Percentiles rank a stretch among this genome's conserved stretches.
Evolutionary conservation across 176 grass and related monocot genomes (phyloP).

Genomic region (Leersia perrieri): DNA sequence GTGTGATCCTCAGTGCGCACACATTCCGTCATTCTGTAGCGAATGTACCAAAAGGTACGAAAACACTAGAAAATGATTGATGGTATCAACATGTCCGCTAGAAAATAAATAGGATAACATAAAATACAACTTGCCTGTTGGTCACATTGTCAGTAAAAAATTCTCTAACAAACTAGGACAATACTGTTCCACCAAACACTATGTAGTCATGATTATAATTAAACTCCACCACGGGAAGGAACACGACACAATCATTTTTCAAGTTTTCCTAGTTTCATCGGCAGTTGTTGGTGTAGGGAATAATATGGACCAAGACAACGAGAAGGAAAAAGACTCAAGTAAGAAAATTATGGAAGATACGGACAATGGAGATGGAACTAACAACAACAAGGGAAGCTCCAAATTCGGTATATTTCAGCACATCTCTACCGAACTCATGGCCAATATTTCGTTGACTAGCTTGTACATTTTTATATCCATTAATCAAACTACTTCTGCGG

Average conservation of each 20-base stretch:
- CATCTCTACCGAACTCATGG: background rate
- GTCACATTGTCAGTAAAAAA: no score
- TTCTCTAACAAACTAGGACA: no score
- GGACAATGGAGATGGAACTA: background rate
- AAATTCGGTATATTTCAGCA: slow-evolving; percentile 14
- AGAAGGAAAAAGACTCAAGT: background rate
- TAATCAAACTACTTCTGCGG: no score
- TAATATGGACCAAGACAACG: background rate
- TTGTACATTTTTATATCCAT: background rate
- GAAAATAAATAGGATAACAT: background rate
- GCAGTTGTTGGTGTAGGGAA: background rate
- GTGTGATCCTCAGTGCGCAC: background rate
- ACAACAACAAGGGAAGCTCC: background rate
- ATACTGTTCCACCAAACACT: no score
- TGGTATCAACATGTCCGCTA: background rate
- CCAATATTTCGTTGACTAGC: background rate
- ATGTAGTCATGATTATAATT: no score
- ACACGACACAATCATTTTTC: no score
- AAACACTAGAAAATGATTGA: background rate
- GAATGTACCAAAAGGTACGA: background rate
- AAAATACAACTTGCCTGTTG: background rate
- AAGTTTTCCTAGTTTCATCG: background rate
- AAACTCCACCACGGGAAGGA: no score
- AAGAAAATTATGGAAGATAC: background rate
- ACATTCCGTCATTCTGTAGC: background rate